phyloP scores from a whole-genome alignment of 768 basidiomycete genomes.

The Psilocybe cyanescens region DNA sequence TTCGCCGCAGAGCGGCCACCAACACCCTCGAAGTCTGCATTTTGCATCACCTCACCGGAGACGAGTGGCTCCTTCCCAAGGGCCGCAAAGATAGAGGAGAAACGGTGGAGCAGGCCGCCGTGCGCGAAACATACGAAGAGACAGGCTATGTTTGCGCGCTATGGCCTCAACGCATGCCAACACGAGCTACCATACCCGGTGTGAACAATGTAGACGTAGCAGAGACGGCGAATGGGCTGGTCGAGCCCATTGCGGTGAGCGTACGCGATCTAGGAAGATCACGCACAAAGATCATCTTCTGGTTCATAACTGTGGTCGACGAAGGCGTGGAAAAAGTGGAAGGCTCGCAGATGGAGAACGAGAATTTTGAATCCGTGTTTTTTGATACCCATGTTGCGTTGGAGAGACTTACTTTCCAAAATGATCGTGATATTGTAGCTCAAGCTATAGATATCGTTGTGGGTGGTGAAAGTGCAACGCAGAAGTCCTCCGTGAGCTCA shows the following conservation, averaged over 20 bases:
- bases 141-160: slow-evolving; percentile 60
- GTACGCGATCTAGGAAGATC: slow-evolving; percentile 26
- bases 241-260: slow-evolving; percentile 38
- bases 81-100: slow-evolving; percentile 66
- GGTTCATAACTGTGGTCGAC: slow-evolving; percentile 47
- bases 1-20: slow-evolving; percentile 21
- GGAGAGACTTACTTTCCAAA: slow-evolving; percentile 37
- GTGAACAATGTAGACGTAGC: slow-evolving; percentile 34
- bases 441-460: slow-evolving; percentile 41
- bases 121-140: slow-evolving; percentile 70
- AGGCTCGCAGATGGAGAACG: slow-evolving; percentile 48
- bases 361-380: slow-evolving; percentile 44
- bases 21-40: slow-evolving; percentile 40
- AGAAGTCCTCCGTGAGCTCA: no score
- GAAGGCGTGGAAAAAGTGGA: slow-evolving; percentile 33
- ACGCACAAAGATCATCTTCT: slow-evolving; percentile 48
- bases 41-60: slow-evolving; percentile 31
- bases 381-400: slow-evolving; percentile 38
- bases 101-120: slow-evolving; percentile 49
- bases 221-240: slow-evolving; percentile 25
- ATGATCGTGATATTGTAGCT: slow-evolving; percentile 40
- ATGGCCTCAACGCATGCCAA: slow-evolving; percentile 52
- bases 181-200: slow-evolving; percentile 57
- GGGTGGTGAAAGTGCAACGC: background rate
- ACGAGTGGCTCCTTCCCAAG: slow-evolving; percentile 55